A percentile compares a stretch with the other conserved stretches of the same genome.
Evolutionary conservation across 768 basidiomycete genomes (phyloP).

Genomic region (Gyrodon lividus): DNA sequence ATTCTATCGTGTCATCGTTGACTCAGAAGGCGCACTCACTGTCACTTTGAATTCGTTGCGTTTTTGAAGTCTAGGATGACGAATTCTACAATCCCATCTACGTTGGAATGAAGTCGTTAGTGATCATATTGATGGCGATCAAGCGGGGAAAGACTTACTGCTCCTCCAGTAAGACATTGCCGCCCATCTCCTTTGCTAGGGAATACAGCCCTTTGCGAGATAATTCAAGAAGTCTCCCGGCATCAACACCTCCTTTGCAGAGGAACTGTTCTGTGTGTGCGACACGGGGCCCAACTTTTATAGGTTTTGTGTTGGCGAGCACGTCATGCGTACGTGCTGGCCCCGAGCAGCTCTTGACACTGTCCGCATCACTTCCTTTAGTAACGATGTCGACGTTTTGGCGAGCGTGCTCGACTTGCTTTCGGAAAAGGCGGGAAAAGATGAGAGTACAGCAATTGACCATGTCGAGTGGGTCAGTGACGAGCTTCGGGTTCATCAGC

Average conservation of each 20-base stretch:
- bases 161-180: constrained; percentile 38
- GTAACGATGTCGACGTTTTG: constrained; percentile 20
- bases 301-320: constrained; percentile 22
- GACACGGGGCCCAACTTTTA: constrained; percentile 33
- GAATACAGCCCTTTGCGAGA: constrained; percentile 34
- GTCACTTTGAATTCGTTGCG: constrained; percentile 35
- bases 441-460: constrained; percentile 21
- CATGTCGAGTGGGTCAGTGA: constrained; percentile 25
- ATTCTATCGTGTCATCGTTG: constrained; percentile 9
- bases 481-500: constrained; percentile 25
- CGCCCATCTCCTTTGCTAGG: constrained; percentile 34
- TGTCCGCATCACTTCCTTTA: constrained; percentile 22
- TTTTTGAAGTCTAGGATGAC: constrained; percentile 29
- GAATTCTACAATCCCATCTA: constrained; percentile 39
- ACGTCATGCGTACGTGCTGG: constrained; percentile 30
- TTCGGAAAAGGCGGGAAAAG: constrained; percentile 23
- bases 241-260: constrained; percentile 38
- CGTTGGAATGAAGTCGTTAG: constrained; percentile 10
- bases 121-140: constrained; percentile 17
- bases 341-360: constrained; percentile 34
- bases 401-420: constrained; percentile 18
- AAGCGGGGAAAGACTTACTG: constrained; percentile 27
- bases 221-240: constrained; percentile 32
- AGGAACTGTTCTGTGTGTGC: constrained; percentile 35
- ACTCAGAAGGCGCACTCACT: constrained; percentile 19